phyloP scores from a whole-genome alignment of 306 rosid species.

The Trifolium fragiferum region DNA sequence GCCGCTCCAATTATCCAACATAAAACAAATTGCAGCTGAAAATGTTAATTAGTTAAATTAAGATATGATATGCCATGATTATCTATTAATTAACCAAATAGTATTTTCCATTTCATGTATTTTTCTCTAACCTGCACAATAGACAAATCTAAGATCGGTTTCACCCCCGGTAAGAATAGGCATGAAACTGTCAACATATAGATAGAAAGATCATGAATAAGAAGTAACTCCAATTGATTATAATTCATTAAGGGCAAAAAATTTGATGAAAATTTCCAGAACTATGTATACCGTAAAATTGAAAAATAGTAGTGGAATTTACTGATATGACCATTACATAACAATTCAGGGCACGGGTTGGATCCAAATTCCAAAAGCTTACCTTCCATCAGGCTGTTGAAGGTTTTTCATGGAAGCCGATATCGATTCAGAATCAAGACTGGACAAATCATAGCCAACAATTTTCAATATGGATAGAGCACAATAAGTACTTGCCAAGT shows the following conservation, averaged over 20 bases:
- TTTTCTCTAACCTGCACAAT: conserved; percentile 83
- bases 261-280: not conserved
- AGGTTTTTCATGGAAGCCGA: conserved; percentile 80
- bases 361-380: conserved; percentile 39
- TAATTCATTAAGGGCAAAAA: conserved; percentile 13
- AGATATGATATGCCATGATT: conserved; percentile 33
- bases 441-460: conserved; percentile 70
- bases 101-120: not conserved
- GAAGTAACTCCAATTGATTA: conserved; percentile 33
- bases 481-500: conserved; percentile 91
- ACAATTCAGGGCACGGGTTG: not conserved
- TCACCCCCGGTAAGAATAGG: conserved; percentile 86
- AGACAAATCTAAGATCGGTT: conserved; percentile 85
- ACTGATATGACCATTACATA: not conserved
- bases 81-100: conserved; percentile 18
- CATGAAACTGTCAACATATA: conserved; percentile 69
- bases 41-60: conserved; percentile 43
- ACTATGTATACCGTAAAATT: conserved; percentile 5
- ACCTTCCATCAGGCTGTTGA: conserved; percentile 99
- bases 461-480: conserved; percentile 82
- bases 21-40: conserved; percentile 81
- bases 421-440: conserved; percentile 56
- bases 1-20: conserved; percentile 93
- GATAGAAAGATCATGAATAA: conserved; percentile 22
- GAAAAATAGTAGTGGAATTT: not conserved